Percentiles rank a stretch among this genome's conserved stretches.
Evolutionary conservation across 352 stramenopile species (phyloP).

Genomic region (Blastocystis sp.): DNA sequence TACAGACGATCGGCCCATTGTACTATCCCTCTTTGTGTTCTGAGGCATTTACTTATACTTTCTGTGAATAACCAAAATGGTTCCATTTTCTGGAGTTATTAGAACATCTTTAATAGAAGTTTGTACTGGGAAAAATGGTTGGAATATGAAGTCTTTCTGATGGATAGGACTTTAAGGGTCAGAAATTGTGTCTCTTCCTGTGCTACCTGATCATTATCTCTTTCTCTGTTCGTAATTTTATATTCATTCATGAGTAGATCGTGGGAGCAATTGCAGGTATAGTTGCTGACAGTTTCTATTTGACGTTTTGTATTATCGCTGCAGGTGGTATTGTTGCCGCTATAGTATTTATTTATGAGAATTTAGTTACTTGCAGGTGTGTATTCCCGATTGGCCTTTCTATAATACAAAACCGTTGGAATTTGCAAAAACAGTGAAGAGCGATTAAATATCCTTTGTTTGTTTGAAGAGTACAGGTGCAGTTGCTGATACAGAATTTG

Average conservation of each 20-base stretch:
- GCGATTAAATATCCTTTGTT: not conserved
- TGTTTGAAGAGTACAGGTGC: not conserved
- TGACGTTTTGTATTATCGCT: not conserved
- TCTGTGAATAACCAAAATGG: not conserved
- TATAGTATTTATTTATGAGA: not conserved
- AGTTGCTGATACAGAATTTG: not conserved
- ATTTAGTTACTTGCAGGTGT: conserved; percentile 13
- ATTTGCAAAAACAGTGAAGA: not conserved
- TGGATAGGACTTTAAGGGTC: conserved; percentile 36
- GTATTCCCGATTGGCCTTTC: conserved; percentile 43
- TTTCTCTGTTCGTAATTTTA: not conserved
- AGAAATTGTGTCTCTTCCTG: conserved; percentile 20
- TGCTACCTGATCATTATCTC: conserved; percentile 28
- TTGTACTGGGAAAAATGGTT: not conserved
- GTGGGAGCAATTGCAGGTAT: conserved; percentile 29
- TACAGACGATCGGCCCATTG: not conserved
- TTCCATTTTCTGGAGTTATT: not conserved
- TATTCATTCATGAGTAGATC: not conserved
- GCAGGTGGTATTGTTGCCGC: conserved; percentile 13
- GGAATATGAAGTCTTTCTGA: not conserved
- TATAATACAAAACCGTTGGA: conserved; percentile 30
- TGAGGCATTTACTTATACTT: not conserved
- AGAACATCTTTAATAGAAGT: not conserved
- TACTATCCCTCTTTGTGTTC: not conserved
- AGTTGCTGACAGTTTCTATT: conserved; percentile 33